Evolutionary conservation across 2,329 filamentous ascomycete genomes (phyloP).

Genomic region (Claviceps purpurea): DNA sequence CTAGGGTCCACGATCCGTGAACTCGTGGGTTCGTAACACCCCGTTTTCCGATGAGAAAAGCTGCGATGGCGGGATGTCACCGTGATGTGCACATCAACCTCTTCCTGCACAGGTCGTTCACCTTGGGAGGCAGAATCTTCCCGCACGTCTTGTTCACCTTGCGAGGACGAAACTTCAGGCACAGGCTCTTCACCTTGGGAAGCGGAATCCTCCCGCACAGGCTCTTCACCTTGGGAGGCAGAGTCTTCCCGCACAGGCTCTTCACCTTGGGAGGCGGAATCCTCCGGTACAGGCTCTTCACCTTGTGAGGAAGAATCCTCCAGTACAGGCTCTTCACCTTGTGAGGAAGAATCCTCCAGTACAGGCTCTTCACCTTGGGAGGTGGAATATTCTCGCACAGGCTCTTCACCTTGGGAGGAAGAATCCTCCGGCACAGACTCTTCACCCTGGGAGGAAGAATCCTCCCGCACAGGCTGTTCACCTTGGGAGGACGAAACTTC

Average conservation of each 20-base stretch:
- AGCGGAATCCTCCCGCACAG: too few species aligned
- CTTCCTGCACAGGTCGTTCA: constrained; percentile 5
- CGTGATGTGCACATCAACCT: constrained; percentile 15
- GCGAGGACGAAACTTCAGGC: too few species aligned
- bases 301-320: too few species aligned
- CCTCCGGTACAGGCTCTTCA: neutral
- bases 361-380: neutral
- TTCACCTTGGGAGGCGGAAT: neutral
- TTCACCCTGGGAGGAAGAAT: neutral
- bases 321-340: neutral
- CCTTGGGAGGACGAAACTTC: neutral
- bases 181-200: too few species aligned
- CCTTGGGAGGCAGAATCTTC: neutral
- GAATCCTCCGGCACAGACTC: neutral
- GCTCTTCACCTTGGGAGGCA: too few species aligned
- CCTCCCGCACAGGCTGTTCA: neutral
- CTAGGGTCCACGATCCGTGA: constrained; percentile 16
- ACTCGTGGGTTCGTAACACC: constrained; percentile 12
- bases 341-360: too few species aligned
- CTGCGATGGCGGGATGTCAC: constrained; percentile 17
- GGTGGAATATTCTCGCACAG: neutral
- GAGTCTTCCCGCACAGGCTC: neutral
- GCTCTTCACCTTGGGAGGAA: neutral
- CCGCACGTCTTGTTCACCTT: neutral
- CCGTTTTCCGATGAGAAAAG: constrained; percentile 13